Conservation (phyloP, 495 filamentous ascomycete genomes). For the Saxispiralis lemnorum region DNA sequence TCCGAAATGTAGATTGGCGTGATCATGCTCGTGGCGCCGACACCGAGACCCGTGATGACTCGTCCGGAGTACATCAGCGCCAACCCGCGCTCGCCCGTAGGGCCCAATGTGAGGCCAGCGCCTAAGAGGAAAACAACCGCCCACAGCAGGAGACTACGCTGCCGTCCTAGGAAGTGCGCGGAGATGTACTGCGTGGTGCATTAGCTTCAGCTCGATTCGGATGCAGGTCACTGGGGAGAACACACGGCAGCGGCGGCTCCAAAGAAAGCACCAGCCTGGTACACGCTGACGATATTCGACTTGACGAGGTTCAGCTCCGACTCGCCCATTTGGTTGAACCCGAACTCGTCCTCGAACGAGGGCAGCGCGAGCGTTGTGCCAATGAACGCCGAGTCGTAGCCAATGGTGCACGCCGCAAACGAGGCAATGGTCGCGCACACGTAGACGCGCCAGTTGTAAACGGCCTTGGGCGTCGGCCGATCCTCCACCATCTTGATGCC, state of each 20-base stretch:
- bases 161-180: constrained; percentile 40
- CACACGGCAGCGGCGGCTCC: not conserved
- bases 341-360: constrained; percentile 43
- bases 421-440: constrained; percentile 42
- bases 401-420: constrained; percentile 53
- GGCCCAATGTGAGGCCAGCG: constrained; percentile 44
- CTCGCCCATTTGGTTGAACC: constrained; percentile 28
- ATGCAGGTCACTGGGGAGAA: constrained; percentile 6
- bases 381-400: constrained; percentile 56
- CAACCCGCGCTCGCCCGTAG: constrained; percentile 37
- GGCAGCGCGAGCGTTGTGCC: constrained; percentile 46
- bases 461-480: constrained; percentile 41
- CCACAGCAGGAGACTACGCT: constrained; percentile 36
- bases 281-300: constrained; percentile 49
- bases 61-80: constrained; percentile 33
- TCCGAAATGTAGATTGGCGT: constrained; percentile 43
- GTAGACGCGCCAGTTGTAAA: constrained; percentile 66
- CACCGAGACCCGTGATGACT: constrained; percentile 35
- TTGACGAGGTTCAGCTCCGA: constrained; percentile 32
- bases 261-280: constrained; percentile 9
- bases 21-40: constrained; percentile 35
- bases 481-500: constrained; percentile 40
- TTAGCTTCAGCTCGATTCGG: not conserved
- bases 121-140: constrained; percentile 43
- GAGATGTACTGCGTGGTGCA: constrained; percentile 26